Evolutionary conservation across 805 yeast species (phyloP).

Genomic region (Kazachstania bromeliacearum): DNA sequence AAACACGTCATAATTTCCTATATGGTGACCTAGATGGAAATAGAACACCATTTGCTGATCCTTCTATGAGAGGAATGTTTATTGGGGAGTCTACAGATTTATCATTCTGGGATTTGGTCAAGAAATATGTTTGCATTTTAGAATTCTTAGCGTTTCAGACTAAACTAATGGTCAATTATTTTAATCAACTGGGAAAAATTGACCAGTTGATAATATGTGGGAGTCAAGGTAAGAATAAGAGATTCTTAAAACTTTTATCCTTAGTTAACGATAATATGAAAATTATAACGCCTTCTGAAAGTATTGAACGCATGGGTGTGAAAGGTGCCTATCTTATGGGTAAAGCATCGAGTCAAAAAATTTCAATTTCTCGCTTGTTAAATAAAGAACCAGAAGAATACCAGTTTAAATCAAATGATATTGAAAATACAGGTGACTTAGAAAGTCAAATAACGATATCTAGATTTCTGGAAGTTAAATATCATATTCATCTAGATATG

Average conservation of each 20-base stretch:
- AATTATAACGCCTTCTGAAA: constrained; percentile 9
- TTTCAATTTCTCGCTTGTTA: no score
- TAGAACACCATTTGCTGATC: constrained; percentile 46
- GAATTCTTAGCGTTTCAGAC: constrained; percentile 48
- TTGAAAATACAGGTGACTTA: neutral
- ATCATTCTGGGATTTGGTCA: constrained; percentile 29
- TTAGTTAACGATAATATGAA: constrained; percentile 13
- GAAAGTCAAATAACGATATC: constrained; percentile 2
- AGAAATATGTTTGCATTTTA: constrained; percentile 37
- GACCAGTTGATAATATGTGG: constrained; percentile 36
- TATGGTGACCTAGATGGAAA: constrained; percentile 54
- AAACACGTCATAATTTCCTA: constrained; percentile 33
- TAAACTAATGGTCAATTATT: constrained; percentile 31
- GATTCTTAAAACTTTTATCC: constrained; percentile 32
- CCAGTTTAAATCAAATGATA: no score
- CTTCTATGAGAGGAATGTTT: constrained; percentile 38
- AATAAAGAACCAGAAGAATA: no score
- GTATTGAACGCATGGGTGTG: constrained; percentile 15
- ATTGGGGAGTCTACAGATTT: constrained; percentile 39
- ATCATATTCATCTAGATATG: constrained; percentile 26
- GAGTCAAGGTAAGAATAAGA: constrained; percentile 41
- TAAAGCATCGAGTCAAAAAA: constrained; percentile 10
- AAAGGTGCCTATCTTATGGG: constrained; percentile 18
- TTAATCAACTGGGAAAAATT: constrained; percentile 8
- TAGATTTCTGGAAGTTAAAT: constrained; percentile 17